A percentile compares a stretch with the other conserved stretches of the same genome.
Conservation (phyloP, 306 rosid genomes). For the Acacia crassicarpa region DNA sequence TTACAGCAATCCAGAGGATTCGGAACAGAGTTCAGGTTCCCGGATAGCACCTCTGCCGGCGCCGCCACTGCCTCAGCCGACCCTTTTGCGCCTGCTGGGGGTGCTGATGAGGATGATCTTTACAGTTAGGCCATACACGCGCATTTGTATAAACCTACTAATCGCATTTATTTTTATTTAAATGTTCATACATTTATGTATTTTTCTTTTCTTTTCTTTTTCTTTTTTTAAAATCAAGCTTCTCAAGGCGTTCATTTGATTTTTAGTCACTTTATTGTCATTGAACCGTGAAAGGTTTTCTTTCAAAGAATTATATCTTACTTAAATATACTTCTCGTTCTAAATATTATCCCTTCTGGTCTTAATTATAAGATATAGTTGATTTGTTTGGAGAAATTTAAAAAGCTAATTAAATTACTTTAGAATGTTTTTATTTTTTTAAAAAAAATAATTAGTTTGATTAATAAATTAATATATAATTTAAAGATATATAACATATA, state of each 20-base stretch:
- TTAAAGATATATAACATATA: too few species aligned
- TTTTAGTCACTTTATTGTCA: background rate
- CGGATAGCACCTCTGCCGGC: constrained; percentile 32
- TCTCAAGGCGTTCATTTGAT: constrained; percentile 8
- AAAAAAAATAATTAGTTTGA: too few species aligned
- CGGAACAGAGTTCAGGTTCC: constrained; percentile 67
- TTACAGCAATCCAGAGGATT: constrained; percentile 79
- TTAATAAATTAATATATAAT: too few species aligned
- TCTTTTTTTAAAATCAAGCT: background rate
- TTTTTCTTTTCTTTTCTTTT: background rate
- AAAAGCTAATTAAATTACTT: too few species aligned
- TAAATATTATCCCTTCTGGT: too few species aligned
- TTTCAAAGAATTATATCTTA: background rate
- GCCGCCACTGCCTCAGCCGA: constrained; percentile 49
- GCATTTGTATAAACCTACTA: background rate
- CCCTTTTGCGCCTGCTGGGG: constrained; percentile 63
- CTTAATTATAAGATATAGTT: too few species aligned
- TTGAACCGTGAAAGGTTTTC: background rate
- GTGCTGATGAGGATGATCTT: constrained; percentile 72
- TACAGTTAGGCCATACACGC: constrained; percentile 44
- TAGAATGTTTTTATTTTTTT: too few species aligned
- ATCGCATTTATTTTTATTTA: background rate
- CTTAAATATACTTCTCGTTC: background rate
- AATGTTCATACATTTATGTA: background rate
- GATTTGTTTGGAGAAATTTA: too few species aligned